Evolutionary conservation across 2,329 filamentous ascomycete genomes (phyloP).

Genomic region (Blastomyces silverae): DNA sequence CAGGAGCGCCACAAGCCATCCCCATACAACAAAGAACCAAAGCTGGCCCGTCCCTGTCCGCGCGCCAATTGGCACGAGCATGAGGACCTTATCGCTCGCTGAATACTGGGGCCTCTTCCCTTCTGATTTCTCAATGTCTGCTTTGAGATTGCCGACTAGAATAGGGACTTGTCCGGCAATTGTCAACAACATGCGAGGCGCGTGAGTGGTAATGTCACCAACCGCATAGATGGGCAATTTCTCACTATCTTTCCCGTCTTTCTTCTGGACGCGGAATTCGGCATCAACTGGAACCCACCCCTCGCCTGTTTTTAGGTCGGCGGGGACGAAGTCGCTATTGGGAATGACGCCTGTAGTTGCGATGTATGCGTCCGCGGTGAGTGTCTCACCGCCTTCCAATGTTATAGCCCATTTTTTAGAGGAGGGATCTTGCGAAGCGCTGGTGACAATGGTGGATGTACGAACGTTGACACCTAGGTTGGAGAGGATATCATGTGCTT

Average conservation of each 20-base stretch:
- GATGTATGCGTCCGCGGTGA: constrained; percentile 26
- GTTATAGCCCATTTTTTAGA: constrained; percentile 19
- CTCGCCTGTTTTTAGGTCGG: constrained; percentile 17
- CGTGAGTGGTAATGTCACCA: constrained; percentile 20
- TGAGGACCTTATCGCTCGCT: not conserved
- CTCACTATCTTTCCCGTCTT: not conserved
- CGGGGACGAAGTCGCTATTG: constrained; percentile 23
- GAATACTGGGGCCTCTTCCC: constrained; percentile 18
- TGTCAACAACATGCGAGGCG: constrained; percentile 13
- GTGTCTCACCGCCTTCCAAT: constrained; percentile 16
- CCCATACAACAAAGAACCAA: constrained; percentile 16
- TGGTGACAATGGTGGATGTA: constrained; percentile 14
- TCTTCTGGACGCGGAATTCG: constrained; percentile 18
- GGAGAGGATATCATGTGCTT: constrained; percentile 16
- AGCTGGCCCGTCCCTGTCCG: constrained; percentile 19
- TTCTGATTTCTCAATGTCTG: constrained; percentile 17
- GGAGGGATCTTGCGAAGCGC: constrained; percentile 13
- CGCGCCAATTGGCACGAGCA: constrained; percentile 20
- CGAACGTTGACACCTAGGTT: constrained; percentile 18
- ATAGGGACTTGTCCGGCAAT: constrained; percentile 15
- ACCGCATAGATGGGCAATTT: constrained; percentile 20
- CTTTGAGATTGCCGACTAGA: constrained; percentile 20
- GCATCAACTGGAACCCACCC: constrained; percentile 23
- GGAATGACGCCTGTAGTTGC: constrained; percentile 22
- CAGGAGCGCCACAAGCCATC: constrained; percentile 19